These are phyloP conservation scores for Geranium rotundifolium DNA, from an alignment of 345 rosid species.

Conservation along the genomic window DNA sequence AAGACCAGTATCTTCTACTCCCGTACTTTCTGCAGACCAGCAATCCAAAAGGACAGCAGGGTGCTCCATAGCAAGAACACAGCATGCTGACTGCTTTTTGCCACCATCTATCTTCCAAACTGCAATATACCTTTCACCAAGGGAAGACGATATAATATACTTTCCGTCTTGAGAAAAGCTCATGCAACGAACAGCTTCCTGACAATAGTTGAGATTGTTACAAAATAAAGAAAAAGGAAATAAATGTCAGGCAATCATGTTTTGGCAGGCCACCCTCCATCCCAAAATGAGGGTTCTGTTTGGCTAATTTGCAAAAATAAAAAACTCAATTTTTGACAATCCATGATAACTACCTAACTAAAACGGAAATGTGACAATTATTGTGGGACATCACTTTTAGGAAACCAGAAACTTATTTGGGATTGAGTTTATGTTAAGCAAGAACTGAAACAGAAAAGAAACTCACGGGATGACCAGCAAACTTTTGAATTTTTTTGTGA, in stretches of 20 bases:
- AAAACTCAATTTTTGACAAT: too few relatives aligned
- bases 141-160: conserved; percentile 67
- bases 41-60: conserved; percentile 78
- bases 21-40: conserved; percentile 30
- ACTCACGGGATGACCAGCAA: conserved; percentile 93
- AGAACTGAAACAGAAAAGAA: background rate
- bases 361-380: too few relatives aligned
- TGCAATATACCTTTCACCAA: conserved; percentile 70
- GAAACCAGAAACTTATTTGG: too few relatives aligned
- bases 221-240: conserved; percentile 3
- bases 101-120: conserved; percentile 66
- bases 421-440: background rate
- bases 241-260: too few relatives aligned
- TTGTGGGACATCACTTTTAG: too few relatives aligned
- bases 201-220: conserved; percentile 9
- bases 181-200: conserved; percentile 78
- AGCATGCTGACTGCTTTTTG: conserved; percentile 73
- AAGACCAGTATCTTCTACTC: conserved; percentile 33
- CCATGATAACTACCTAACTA: too few relatives aligned
- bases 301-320: too few relatives aligned
- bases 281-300: background rate
- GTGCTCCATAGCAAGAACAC: conserved; percentile 90
- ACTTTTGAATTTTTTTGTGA: conserved; percentile 74
- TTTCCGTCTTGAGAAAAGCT: conserved; percentile 72
- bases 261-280: too few relatives aligned